A percentile compares a stretch with the other conserved stretches of the same genome.
Evolutionary conservation across 208 protist genomes (phyloP).

Genomic region (Trypanosoma cruzi): DNA sequence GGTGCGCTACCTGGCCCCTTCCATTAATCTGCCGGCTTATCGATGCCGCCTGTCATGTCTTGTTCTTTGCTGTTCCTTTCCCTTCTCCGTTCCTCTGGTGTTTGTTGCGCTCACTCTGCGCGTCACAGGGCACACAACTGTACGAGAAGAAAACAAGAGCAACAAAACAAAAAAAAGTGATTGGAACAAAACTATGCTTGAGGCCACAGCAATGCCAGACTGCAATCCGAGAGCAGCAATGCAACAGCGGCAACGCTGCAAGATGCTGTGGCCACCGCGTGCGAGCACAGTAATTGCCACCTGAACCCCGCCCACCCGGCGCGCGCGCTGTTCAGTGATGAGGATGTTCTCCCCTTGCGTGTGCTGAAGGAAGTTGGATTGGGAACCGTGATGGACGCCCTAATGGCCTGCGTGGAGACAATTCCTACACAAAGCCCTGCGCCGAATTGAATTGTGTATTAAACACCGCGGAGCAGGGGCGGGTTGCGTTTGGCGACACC

Average conservation of each 20-base stretch:
- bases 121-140: no score
- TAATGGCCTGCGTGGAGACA: conserved; percentile 41
- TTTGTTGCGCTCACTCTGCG: no score
- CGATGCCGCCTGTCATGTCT: no score
- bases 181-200: no score
- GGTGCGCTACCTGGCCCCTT: no score
- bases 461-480: conserved; percentile 83
- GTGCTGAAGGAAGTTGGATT: conserved; percentile 66
- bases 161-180: conserved; percentile 1
- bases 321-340: conserved; percentile 50
- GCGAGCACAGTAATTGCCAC: conserved; percentile 57
- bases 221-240: conserved; percentile 63
- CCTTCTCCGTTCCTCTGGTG: no score
- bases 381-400: conserved; percentile 48
- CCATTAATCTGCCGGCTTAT: no score
- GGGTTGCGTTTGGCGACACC: conserved; percentile 68
- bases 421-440: conserved; percentile 67
- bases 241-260: conserved; percentile 51
- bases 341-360: conserved; percentile 61
- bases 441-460: conserved; percentile 71
- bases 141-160: no score
- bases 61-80: no score
- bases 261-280: conserved; percentile 46
- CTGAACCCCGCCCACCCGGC: conserved; percentile 75
- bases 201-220: no score